Conservation (phyloP, 495 filamentous ascomycete species). For the Podospora bellae-mahoneyi region DNA sequence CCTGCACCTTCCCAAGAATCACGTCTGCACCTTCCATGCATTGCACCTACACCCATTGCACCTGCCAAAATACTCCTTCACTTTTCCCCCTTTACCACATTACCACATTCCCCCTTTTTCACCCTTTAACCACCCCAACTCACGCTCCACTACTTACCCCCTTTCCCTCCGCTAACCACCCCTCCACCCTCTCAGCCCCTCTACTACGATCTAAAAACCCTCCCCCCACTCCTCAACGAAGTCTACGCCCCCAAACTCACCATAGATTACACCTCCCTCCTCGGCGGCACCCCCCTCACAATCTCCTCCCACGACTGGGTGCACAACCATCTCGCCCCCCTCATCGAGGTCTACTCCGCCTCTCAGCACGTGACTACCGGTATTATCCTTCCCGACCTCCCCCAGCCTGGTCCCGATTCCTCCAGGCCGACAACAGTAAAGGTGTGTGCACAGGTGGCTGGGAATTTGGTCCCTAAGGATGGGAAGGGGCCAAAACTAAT, state of each 20-base stretch:
- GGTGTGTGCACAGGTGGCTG: slow-evolving; percentile 19
- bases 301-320: slow-evolving; percentile 26
- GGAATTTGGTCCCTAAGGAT: slow-evolving; percentile 18
- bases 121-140: neutral
- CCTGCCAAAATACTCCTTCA: slow-evolving; percentile 17
- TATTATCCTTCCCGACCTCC: slow-evolving; percentile 5
- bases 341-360: slow-evolving; percentile 22
- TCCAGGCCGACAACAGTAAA: slow-evolving; percentile 21
- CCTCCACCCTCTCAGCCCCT: slow-evolving; percentile 15
- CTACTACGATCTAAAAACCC: slow-evolving; percentile 26
- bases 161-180: neutral
- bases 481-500: slow-evolving; percentile 12
- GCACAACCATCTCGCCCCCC: slow-evolving; percentile 10
- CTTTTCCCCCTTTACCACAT: slow-evolving; percentile 3
- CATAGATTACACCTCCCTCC: slow-evolving; percentile 35
- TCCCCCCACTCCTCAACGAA: slow-evolving; percentile 21
- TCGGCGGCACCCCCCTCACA: slow-evolving; percentile 25
- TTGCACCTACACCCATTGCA: slow-evolving; percentile 28
- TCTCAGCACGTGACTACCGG: slow-evolving; percentile 32
- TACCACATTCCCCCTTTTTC: neutral
- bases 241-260: slow-evolving; percentile 27
- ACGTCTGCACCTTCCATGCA: slow-evolving; percentile 27
- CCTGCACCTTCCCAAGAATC: slow-evolving; percentile 26
- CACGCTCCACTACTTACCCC: neutral
- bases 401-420: neutral